These are phyloP conservation scores for Alloascoidea africana DNA, from an alignment of 805 yeast species.

Conservation along the genomic window DNA sequence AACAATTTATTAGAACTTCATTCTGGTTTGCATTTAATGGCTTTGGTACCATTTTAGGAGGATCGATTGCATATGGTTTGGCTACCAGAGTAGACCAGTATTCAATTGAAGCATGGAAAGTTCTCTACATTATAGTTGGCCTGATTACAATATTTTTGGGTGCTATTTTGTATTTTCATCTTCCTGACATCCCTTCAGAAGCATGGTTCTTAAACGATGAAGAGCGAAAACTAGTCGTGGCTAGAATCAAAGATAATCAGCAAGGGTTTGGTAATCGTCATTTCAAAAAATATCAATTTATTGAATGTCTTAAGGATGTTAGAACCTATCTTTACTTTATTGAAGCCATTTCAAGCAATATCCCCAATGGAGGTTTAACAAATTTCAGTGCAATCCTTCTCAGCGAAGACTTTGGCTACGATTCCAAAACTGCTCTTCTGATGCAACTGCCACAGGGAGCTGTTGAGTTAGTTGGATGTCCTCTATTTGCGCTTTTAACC, in stretches of 20 bases:
- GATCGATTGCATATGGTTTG: slow-evolving; percentile 39
- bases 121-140: slow-evolving; percentile 46
- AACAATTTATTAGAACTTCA: slow-evolving; percentile 26
- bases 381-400: slow-evolving; percentile 31
- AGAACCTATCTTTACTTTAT: slow-evolving; percentile 32
- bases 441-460: slow-evolving; percentile 34
- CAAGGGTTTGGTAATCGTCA: slow-evolving; percentile 43
- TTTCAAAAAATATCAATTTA: slow-evolving; percentile 38
- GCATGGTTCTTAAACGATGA: slow-evolving; percentile 26
- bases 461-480: slow-evolving; percentile 15
- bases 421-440: slow-evolving; percentile 24
- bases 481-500: slow-evolving; percentile 7
- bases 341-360: slow-evolving; percentile 23
- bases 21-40: slow-evolving; percentile 31
- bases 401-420: slow-evolving; percentile 26
- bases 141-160: slow-evolving; percentile 38
- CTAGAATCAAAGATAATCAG: slow-evolving; percentile 35
- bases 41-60: slow-evolving; percentile 29
- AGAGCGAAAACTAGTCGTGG: slow-evolving; percentile 32
- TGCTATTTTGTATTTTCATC: slow-evolving; percentile 25
- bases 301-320: slow-evolving; percentile 32
- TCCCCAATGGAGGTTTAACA: slow-evolving; percentile 41
- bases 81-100: slow-evolving; percentile 22
- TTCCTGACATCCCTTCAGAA: slow-evolving; percentile 40
- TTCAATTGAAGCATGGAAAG: slow-evolving; percentile 40